Evolutionary conservation across 768 basidiomycete genomes (phyloP).

Genomic region (Lactarius pseudohatsudake): DNA sequence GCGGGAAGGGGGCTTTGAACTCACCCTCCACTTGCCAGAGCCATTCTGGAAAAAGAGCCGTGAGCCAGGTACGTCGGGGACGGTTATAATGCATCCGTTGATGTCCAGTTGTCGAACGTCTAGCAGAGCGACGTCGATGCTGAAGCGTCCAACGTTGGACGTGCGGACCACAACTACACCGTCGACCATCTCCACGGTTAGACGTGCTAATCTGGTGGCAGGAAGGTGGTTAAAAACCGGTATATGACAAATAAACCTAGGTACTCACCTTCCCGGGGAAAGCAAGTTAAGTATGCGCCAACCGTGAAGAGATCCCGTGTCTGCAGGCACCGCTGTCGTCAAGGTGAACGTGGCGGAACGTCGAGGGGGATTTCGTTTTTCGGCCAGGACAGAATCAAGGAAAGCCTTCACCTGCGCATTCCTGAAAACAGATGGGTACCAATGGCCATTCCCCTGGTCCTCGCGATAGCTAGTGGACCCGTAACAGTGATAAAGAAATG

Average conservation of each 20-base stretch:
- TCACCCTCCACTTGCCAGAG: conserved; percentile 17
- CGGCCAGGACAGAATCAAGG: conserved; percentile 41
- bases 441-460: conserved; percentile 62
- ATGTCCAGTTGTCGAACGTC: conserved; percentile 21
- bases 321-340: conserved; percentile 67
- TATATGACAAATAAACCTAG: background rate
- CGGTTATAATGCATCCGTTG: conserved; percentile 7
- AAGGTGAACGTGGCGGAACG: conserved; percentile 54
- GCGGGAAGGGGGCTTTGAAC: background rate
- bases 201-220: conserved; percentile 40
- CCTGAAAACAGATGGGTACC: conserved; percentile 62
- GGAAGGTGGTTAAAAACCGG: background rate
- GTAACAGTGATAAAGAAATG: background rate
- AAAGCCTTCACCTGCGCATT: conserved; percentile 58
- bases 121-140: conserved; percentile 7
- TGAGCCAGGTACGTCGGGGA: conserved; percentile 4
- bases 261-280: conserved; percentile 66
- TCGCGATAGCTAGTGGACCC: conserved; percentile 52
- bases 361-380: background rate
- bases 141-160: conserved; percentile 33
- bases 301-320: conserved; percentile 70
- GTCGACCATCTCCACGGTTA: conserved; percentile 34
- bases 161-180: conserved; percentile 28
- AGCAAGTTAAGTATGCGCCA: conserved; percentile 59
- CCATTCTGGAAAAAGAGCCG: conserved; percentile 3